Base-by-base conservation (phyloP, 768 basidiomycete species). In the Amanita jacksonii region DNA sequence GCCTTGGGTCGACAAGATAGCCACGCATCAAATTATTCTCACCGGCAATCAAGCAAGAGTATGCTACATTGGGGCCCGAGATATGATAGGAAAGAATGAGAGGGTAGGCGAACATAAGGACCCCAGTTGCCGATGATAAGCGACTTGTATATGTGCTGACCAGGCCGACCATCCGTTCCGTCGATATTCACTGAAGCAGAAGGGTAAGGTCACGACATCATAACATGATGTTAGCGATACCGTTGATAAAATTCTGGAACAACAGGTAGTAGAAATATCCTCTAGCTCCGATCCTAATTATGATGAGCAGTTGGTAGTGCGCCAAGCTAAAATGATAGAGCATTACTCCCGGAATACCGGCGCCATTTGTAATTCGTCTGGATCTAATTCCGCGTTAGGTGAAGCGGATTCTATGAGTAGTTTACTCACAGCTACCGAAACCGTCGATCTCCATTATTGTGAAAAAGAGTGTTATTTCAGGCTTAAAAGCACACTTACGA, bases 261-360 rank as follows among this genome's bases (percentile, higher is more conserved):
- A 99, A 69, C 16, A 94, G 68, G 65, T 81, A 99, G 69, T 81
- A 93, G 60, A 93, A 93, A 63, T 92, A 96, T 16, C 82, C 89
- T 51, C 85, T 68, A 0, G 77, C 62, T 5, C 93, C 94, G 43
- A 97, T 85, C 6, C 84, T 88, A 34, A 43, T 41, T 30, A 4
- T 35, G 27, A 4, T 12, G 22, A 31, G 24, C 24, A 33, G 41
- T 1, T 18, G 8, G 13, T 23, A 33, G 18, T 18, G 5, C 9
- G 42, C 36, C 16, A 31, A 18, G 31, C 18, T 31, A 27, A 12
- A 28, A 39, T 28, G 7, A 15, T 15, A 20, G 45, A 42, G 15
- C 57, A 72, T 55, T 54, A 87, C 85, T 69, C 64, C 53, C 65
- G 66, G 60, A 91, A 91, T 13, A 91, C 70, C 1, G 87, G 79